These are phyloP conservation scores for Forsythia suspensa DNA, from an alignment of 257 asterid species.

Conservation along the genomic window DNA sequence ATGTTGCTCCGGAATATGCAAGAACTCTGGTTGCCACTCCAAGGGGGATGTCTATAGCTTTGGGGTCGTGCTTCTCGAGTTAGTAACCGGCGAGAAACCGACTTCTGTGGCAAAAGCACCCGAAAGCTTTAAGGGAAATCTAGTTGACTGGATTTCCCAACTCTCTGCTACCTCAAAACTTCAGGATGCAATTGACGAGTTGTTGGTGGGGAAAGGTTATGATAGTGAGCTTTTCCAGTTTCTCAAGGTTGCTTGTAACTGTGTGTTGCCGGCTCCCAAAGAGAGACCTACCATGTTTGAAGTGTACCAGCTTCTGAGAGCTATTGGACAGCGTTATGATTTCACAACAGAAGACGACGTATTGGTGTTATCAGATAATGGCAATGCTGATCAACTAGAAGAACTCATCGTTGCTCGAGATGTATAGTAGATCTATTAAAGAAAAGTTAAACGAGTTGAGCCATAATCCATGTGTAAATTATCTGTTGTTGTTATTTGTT, in stretches of 20 bases:
- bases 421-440: conserved; percentile 13
- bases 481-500: background rate
- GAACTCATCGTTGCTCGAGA: conserved; percentile 57
- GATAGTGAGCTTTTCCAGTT: conserved; percentile 49
- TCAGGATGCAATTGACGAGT: conserved; percentile 42
- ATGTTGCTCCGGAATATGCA: conserved; percentile 52
- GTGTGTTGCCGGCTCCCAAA: conserved; percentile 45
- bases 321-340: conserved; percentile 43
- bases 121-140: conserved; percentile 47
- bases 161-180: conserved; percentile 45
- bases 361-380: conserved; percentile 32
- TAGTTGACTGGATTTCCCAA: conserved; percentile 49
- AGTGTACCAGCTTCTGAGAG: conserved; percentile 47
- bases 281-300: conserved; percentile 61
- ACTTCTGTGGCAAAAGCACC: conserved; percentile 41
- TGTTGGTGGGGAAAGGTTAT: conserved; percentile 36
- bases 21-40: conserved; percentile 57
- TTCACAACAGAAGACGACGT: conserved; percentile 43
- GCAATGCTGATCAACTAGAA: conserved; percentile 27
- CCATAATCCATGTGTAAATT: conserved; percentile 25
- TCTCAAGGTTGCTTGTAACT: conserved; percentile 50
- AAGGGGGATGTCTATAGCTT: conserved; percentile 59
- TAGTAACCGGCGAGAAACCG: conserved; percentile 46
- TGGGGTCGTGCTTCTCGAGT: conserved; percentile 59
- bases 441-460: conserved; percentile 20